A percentile compares a stretch with the other conserved stretches of the same genome.
These are phyloP conservation scores for Heritiera littoralis DNA, from an alignment of 345 rosid species.

Conservation along the genomic window DNA sequence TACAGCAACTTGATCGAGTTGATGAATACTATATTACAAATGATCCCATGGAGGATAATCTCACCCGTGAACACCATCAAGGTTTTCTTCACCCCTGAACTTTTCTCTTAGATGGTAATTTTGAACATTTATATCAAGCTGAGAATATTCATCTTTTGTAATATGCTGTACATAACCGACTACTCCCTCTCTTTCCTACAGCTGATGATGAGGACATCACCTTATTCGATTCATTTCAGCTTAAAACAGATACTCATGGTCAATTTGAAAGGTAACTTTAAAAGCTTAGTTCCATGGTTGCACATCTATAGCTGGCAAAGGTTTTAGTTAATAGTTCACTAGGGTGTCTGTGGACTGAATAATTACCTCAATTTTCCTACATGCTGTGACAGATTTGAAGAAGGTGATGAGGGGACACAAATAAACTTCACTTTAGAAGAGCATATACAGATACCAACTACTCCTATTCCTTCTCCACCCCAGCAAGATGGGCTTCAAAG, in stretches of 20 bases:
- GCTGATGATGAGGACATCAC: constrained; percentile 76
- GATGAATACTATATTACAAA: constrained; percentile 43
- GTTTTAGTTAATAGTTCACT: constrained; percentile 5
- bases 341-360: background rate
- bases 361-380: background rate
- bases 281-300: background rate
- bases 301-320: background rate
- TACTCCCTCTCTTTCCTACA: constrained; percentile 34
- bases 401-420: background rate
- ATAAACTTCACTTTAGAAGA: constrained; percentile 4
- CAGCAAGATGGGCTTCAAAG: background rate
- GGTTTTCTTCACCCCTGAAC: constrained; percentile 38
- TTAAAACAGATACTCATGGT: constrained; percentile 31
- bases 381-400: constrained; percentile 17
- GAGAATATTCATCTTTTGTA: background rate
- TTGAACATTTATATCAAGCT: background rate
- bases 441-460: background rate
- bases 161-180: constrained; percentile 11
- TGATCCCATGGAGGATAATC: constrained; percentile 43
- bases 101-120: constrained; percentile 27
- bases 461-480: constrained; percentile 8
- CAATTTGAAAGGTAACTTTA: constrained; percentile 20
- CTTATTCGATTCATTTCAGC: constrained; percentile 55
- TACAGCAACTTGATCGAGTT: constrained; percentile 71
- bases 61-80: constrained; percentile 58